Conservation (phyloP, 805 yeast genomes). For the Barnettozyma pratensis region DNA sequence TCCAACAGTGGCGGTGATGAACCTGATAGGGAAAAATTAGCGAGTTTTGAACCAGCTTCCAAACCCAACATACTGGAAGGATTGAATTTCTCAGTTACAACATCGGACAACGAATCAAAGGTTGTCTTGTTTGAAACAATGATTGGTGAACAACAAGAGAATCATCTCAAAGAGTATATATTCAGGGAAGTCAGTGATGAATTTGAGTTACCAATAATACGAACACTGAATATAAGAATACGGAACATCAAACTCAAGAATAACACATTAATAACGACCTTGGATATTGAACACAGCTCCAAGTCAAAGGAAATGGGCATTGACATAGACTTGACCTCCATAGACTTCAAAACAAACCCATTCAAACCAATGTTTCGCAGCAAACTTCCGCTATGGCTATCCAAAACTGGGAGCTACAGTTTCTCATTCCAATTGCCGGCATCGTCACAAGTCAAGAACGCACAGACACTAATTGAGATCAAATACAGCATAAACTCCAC, state of each 20-base stretch:
- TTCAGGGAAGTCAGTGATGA: neutral
- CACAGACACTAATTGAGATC: constrained; percentile 10
- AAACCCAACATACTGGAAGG: constrained; percentile 20
- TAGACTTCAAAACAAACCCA: constrained; percentile 15
- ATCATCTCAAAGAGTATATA: neutral
- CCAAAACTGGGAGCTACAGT: constrained; percentile 23
- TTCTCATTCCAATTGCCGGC: constrained; percentile 24
- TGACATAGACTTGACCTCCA: constrained; percentile 12
- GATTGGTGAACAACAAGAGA: constrained; percentile 12
- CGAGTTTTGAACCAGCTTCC: constrained; percentile 15
- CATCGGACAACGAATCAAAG: neutral
- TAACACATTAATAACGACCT: constrained; percentile 39
- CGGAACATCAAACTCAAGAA: constrained; percentile 46
- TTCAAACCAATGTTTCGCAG: constrained; percentile 13
- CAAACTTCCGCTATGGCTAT: constrained; percentile 24
- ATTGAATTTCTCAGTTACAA: constrained; percentile 7
- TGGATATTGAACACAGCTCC: constrained; percentile 44
- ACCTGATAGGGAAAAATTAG: neutral
- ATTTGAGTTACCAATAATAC: constrained; percentile 24
- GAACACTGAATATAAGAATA: constrained; percentile 40
- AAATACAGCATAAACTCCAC: constrained; percentile 9
- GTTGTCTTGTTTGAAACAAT: constrained; percentile 16
- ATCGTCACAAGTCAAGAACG: neutral
- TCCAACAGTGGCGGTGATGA: neutral
- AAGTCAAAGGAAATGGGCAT: constrained; percentile 26